Evolutionary conservation across 1,139 yeast genomes (phyloP), one percentile per base, ranked within the genome.

Genomic region (Pichia sp.): DNA sequence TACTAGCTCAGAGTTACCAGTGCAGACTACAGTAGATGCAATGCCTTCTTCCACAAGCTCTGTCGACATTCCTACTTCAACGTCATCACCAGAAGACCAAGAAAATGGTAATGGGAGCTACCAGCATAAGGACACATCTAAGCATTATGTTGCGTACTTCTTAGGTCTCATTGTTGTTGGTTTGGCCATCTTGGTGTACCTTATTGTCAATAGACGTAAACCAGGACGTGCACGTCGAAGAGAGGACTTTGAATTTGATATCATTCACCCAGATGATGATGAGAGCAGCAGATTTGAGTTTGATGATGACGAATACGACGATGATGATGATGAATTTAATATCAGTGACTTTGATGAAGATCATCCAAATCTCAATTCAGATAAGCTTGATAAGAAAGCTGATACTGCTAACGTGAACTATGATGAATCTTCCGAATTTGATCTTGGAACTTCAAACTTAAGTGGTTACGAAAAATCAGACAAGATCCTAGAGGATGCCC

Each of bases 191-290:
- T 51, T 74, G 10, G 65, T 79, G 42, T 51, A 49, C 40, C 72
- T 76, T 66, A 62, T 69, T 41, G 36, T 34, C 7, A 68, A 44
- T 45, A 69, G 72, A 47, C 64, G 76, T 39, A 66, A 71, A 38
- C 62, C 73, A 37, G 59, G 58, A 7, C 43, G 59, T 15, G 70
- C 81, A 51, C 70, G 87, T 59, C 71, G 86, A 60, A 72, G 82
- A 44, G 84, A 77, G 39, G 82, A 80, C 43, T 81, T 74, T 52
- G 93, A 82, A 55, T 82, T 82, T 56, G 93, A 82, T 55, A 79
- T 82, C 31, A 81, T 82, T 34, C 77, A 77, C 14, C 82, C 82
- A 1, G 46, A 44, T 13, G 81, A 74, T 50, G 88, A 81, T 32
- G 68, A 69, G 12, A 45, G 50, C 14, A 40, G 43, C 14, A 25